Percentiles rank a stretch among this genome's conserved stretches.
phyloP scores from a whole-genome alignment of 1,284 basidiomycete species.

The Phlebopus sp. region DNA sequence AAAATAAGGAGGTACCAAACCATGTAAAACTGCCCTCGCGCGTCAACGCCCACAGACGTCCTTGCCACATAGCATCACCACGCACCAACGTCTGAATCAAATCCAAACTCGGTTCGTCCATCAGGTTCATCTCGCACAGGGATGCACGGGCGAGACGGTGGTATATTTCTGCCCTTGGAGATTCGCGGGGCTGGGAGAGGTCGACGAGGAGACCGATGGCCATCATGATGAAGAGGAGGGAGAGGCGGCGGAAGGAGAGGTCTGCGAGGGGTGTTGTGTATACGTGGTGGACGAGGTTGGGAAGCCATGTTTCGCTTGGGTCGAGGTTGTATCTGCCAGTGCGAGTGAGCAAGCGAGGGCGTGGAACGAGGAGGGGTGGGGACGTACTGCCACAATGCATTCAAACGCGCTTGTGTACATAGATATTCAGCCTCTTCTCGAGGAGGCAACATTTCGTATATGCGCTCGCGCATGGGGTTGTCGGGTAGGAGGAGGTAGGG shows the following conservation, averaged over 20 bases:
- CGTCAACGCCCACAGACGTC: too few species aligned
- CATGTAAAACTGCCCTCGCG: constrained; percentile 72
- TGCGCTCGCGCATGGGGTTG: constrained; percentile 52
- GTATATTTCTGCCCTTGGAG: constrained; percentile 58
- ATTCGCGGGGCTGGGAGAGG: constrained; percentile 49
- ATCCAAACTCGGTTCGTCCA: constrained; percentile 68
- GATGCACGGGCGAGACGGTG: constrained; percentile 66
- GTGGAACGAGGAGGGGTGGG: constrained; percentile 7
- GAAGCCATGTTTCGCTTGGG: constrained; percentile 61
- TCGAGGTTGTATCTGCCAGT: constrained; percentile 59
- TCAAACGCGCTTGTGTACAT: constrained; percentile 57
- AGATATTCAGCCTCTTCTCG: constrained; percentile 52
- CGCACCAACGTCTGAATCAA: constrained; percentile 61
- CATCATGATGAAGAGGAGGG: constrained; percentile 63
- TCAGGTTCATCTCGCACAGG: constrained; percentile 64
- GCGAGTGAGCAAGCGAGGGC: constrained; percentile 11
- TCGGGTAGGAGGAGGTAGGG: constrained; percentile 61
- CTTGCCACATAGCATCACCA: too few species aligned
- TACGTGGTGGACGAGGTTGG: constrained; percentile 62
- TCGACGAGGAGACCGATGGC: constrained; percentile 68
- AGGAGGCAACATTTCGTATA: constrained; percentile 56
- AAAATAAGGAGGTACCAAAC: constrained; percentile 69
- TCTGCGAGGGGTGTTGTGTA: constrained; percentile 54
- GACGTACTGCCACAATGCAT: constrained; percentile 70
- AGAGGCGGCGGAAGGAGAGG: constrained; percentile 58